Percentiles rank a stretch among this genome's conserved stretches.
These are phyloP conservation scores for Zanthoxylum bungeanum DNA, from an alignment of 345 rosid species.

Conservation along the genomic window DNA sequence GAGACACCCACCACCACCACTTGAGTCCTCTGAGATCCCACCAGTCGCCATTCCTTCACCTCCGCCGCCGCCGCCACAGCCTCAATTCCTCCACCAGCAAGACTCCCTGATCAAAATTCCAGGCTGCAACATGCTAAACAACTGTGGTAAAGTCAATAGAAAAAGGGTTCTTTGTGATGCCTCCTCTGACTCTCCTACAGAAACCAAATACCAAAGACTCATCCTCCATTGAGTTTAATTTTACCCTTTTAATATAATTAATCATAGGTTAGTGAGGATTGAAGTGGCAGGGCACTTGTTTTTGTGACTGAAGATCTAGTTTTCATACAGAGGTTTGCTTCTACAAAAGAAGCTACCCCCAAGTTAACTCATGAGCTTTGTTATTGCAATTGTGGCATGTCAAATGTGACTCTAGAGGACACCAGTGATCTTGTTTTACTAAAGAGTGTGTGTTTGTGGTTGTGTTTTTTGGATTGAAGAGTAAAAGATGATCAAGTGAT, in stretches of 20 bases:
- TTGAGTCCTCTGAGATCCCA: slow-evolving; percentile 89
- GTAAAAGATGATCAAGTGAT: background rate
- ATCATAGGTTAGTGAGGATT: slow-evolving; percentile 31
- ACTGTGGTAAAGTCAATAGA: slow-evolving; percentile 50
- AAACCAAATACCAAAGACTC: slow-evolving; percentile 62
- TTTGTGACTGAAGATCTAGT: slow-evolving; percentile 30
- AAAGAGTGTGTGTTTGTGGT: background rate
- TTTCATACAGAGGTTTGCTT: slow-evolving; percentile 37
- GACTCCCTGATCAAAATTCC: slow-evolving; percentile 33
- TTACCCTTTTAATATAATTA: slow-evolving; percentile 26
- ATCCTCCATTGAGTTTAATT: slow-evolving; percentile 45
- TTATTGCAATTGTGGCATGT: slow-evolving; percentile 10
- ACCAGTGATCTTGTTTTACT: background rate
- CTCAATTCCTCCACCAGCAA: slow-evolving; percentile 38
- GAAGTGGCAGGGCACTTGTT: slow-evolving; percentile 7
- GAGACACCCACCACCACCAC: slow-evolving; percentile 96
- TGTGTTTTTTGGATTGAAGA: slow-evolving; percentile 7
- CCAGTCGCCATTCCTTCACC: slow-evolving; percentile 77
- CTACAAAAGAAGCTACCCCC: too few species aligned
- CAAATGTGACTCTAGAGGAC: slow-evolving; percentile 1
- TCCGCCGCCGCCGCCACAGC: slow-evolving; percentile 35
- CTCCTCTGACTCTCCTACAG: slow-evolving; percentile 46
- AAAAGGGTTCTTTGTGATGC: slow-evolving; percentile 64
- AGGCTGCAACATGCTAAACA: slow-evolving; percentile 28
- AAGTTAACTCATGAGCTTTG: slow-evolving; percentile 23